Conservation (phyloP, 768 basidiomycete species). For the Leucocoprinus sp. region DNA sequence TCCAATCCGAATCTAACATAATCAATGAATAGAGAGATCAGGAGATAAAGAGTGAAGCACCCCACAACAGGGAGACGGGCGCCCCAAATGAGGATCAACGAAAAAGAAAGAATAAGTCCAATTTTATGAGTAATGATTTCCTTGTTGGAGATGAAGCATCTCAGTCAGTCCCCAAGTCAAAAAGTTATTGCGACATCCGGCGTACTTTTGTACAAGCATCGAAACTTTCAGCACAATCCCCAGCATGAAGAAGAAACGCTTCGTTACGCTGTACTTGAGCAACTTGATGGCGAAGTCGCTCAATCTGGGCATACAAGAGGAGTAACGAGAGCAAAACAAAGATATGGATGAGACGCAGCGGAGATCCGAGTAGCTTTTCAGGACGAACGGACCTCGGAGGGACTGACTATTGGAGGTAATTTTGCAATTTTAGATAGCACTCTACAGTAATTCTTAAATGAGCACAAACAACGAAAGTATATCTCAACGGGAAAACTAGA, state of each 20-base stretch:
- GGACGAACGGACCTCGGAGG: constrained; percentile 64
- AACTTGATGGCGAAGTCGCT: constrained; percentile 75
- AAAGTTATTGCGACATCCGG: constrained; percentile 10
- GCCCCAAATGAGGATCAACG: constrained; percentile 91
- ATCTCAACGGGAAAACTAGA: constrained; percentile 6
- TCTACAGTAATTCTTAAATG: constrained; percentile 30
- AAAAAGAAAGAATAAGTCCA: constrained; percentile 89
- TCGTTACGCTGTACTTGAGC: constrained; percentile 75
- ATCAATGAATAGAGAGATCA: not conserved
- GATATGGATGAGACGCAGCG: constrained; percentile 12
- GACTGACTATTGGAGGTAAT: constrained; percentile 87
- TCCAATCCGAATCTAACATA: constrained; percentile 62
- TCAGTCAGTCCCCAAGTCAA: constrained; percentile 13
- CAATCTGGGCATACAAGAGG: constrained; percentile 44
- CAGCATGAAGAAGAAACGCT: constrained; percentile 93
- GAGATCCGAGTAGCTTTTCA: constrained; percentile 23
- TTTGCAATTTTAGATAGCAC: constrained; percentile 70
- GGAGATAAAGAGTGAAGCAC: too few species aligned
- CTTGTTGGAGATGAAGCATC: constrained; percentile 28
- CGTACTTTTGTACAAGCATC: constrained; percentile 81
- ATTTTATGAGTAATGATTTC: constrained; percentile 85
- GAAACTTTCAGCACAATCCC: constrained; percentile 96
- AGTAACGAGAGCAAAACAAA: constrained; percentile 8
- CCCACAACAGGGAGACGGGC: constrained; percentile 85
- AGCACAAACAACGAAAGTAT: constrained; percentile 1